These are phyloP conservation scores for Wallacemonas collosoma DNA, from an alignment of 208 protist species.

Conservation along the genomic window DNA sequence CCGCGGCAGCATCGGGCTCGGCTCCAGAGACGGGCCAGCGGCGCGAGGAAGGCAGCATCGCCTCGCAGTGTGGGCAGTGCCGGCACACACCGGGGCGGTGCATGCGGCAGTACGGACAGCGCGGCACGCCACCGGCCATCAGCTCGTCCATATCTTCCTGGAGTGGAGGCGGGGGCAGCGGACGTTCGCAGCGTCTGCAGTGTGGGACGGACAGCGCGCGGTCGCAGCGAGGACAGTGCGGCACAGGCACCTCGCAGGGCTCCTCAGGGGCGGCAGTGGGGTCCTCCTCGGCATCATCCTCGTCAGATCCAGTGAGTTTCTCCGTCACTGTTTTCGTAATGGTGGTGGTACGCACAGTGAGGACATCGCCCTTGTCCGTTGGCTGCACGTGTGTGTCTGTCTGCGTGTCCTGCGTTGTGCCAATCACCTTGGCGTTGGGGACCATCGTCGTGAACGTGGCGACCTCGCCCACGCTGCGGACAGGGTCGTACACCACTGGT, in stretches of 20 bases:
- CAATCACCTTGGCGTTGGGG: constrained; percentile 50
- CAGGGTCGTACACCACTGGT: constrained; percentile 30
- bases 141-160: constrained; percentile 21
- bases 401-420: constrained; percentile 64
- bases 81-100: constrained; percentile 1
- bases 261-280: not conserved
- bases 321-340: constrained; percentile 47
- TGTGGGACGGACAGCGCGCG: constrained; percentile 1
- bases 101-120: constrained; percentile 13
- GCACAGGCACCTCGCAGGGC: constrained; percentile 15
- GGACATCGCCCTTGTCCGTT: constrained; percentile 35
- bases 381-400: constrained; percentile 73
- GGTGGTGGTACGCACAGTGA: constrained; percentile 46
- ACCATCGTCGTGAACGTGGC: constrained; percentile 51
- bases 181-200: constrained; percentile 15
- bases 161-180: constrained; percentile 21
- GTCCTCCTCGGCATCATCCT: constrained; percentile 24
- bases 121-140: constrained; percentile 4
- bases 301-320: constrained; percentile 26
- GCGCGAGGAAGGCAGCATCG: constrained; percentile 10
- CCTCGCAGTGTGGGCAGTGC: constrained; percentile 18
- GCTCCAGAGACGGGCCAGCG: constrained; percentile 10
- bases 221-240: constrained; percentile 19
- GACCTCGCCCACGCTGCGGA: constrained; percentile 24
- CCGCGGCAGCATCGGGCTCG: not conserved